Base-by-base conservation (phyloP, 2,329 filamentous ascomycete species). In the Colletotrichum zoysiae region DNA sequence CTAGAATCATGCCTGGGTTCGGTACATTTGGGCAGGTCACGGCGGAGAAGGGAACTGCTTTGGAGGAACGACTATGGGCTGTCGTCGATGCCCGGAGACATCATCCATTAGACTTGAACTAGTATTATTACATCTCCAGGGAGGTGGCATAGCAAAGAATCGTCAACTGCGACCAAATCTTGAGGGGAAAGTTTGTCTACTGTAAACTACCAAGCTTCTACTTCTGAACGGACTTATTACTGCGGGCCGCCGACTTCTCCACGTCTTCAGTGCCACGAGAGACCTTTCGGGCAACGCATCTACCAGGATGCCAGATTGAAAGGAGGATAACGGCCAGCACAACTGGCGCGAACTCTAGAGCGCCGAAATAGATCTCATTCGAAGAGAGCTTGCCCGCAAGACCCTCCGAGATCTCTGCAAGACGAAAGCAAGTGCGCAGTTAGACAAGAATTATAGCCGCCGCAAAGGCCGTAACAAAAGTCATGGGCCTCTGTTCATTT, bases 281-380 rank as follows among this genome's bases (percentile, higher is more conserved):
- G 0, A 73, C 67, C 7, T 63, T 71, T 50, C 40, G 68, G 5
- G 65, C 68, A 2, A 80, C 71, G 60, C 79, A 83, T 71, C 81
- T 76, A 35, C 84, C 84, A 3, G 84, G 85, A 78, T 85, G 82
- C 81, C 81, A 86, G 18, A 78, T 74, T 0, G 80, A 81, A 73
- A 88, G 80, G 48, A 88, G 64, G 58, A 81, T 79, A 7, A 87
- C 82, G 0, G 86, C 85, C 26, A 87, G 73, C 0, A 85, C 84
- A n/a, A 89, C 82, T 0, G 86, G 87, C 61, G 83, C 83, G 77
- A 88, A 89, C 73, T 89, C 87, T 53, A 89, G 78, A 50, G 81
- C 84, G 1, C 84, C 86, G 79, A 89, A 89, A 75, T 81, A 88
- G 1, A 82, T 83, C 78, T 89, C 87, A 76, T 87, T 82, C 1